These are phyloP conservation scores for Trichoderma sp. DNA, from an alignment of 2,329 filamentous ascomycete species.

Conservation along the genomic window DNA sequence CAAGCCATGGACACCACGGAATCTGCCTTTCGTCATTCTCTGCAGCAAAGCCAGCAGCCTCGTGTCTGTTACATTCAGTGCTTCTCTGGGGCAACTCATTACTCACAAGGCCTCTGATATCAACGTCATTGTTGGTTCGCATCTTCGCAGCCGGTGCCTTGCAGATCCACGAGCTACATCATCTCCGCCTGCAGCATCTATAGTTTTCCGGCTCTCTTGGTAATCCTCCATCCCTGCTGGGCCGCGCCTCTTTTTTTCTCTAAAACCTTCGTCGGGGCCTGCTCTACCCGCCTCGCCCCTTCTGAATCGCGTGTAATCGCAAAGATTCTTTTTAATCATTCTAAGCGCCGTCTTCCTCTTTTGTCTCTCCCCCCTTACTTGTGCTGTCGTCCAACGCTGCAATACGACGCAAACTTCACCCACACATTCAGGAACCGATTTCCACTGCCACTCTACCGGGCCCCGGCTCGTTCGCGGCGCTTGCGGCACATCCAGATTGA, in stretches of 20 bases:
- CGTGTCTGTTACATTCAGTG: neutral
- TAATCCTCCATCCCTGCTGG: conserved; percentile 13
- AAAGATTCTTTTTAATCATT: conserved; percentile 10
- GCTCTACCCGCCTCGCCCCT: conserved; percentile 6
- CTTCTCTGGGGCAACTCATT: neutral
- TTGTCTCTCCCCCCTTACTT: conserved; percentile 2
- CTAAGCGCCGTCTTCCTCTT: conserved; percentile 22
- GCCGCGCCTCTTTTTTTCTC: conserved; percentile 9
- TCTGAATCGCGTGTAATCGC: conserved; percentile 7
- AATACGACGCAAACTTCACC: conserved; percentile 24
- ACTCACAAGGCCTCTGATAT: neutral
- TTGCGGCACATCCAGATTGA: conserved; percentile 25
- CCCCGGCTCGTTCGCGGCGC: conserved; percentile 27
- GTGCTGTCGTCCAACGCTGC: conserved; percentile 4
- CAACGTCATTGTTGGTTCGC: neutral
- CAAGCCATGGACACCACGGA: neutral
- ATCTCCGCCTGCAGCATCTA: conserved; percentile 13
- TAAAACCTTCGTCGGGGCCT: neutral
- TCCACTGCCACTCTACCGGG: neutral
- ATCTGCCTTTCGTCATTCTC: conserved; percentile 18
- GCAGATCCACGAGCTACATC: neutral
- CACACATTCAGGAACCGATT: conserved; percentile 20
- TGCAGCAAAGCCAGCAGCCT: neutral
- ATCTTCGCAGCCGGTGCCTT: neutral
- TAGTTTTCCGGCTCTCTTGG: conserved; percentile 6